These are phyloP conservation scores for Taiozyma sp. DNA, from an alignment of 1,139 yeast species.

Conservation along the genomic window DNA sequence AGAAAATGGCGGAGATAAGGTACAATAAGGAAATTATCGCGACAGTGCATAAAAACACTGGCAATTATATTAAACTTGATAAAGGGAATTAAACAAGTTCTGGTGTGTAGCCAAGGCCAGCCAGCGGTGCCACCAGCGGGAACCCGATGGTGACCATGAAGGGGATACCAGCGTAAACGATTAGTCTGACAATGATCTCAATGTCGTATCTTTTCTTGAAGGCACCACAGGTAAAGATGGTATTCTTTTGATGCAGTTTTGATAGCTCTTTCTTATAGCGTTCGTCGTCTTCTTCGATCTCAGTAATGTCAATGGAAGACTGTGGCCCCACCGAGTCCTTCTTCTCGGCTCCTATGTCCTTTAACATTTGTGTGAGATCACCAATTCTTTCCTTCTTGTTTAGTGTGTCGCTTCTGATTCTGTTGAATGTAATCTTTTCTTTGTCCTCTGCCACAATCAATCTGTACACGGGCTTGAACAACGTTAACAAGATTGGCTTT, in stretches of 20 bases:
- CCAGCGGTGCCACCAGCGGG: slow-evolving; percentile 21
- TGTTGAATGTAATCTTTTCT: slow-evolving; percentile 12
- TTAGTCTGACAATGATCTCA: slow-evolving; percentile 66
- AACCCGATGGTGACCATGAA: slow-evolving; percentile 43
- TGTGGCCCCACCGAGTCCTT: slow-evolving; percentile 21
- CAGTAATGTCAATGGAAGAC: slow-evolving; percentile 19
- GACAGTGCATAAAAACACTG: not conserved
- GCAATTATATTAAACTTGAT: no score
- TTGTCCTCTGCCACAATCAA: slow-evolving; percentile 22
- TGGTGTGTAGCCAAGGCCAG: slow-evolving; percentile 16
- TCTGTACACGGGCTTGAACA: slow-evolving; percentile 44
- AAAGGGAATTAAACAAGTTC: not conserved
- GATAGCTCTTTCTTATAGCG: slow-evolving; percentile 19
- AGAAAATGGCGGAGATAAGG: not conserved
- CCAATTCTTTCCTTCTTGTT: slow-evolving; percentile 31
- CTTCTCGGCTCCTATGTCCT: slow-evolving; percentile 9
- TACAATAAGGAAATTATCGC: not conserved
- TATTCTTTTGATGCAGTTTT: slow-evolving; percentile 16
- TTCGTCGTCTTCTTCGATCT: slow-evolving; percentile 17
- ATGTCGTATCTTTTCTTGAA: slow-evolving; percentile 51
- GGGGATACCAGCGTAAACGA: slow-evolving; percentile 74
- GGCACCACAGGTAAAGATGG: slow-evolving; percentile 21
- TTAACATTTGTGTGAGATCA: slow-evolving; percentile 34
- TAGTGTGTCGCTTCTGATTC: slow-evolving; percentile 24
- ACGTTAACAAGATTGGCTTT: slow-evolving; percentile 54